Base-by-base conservation (phyloP, 2,329 filamentous ascomycete species). In the Venturia pyrina region DNA sequence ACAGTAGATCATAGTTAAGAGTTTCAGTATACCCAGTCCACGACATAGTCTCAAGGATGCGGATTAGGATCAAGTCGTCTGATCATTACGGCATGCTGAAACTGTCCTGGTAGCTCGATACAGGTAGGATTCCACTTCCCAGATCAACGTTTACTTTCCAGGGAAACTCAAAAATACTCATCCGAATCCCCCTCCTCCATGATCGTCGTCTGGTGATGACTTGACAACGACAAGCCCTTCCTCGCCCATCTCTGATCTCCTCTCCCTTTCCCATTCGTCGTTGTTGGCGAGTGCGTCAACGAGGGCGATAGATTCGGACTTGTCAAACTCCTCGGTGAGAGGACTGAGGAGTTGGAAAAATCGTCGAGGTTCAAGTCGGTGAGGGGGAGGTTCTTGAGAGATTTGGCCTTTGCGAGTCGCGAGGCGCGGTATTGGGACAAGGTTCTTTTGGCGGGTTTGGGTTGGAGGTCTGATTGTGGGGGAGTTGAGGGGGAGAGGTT, bases 111-210 rank as follows among this genome's bases (percentile, higher is more conserved):
- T 53, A n/a, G 21, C 21, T 28, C 41, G 11, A 43, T 43, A 17
- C 13, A 43, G 48, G 8, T 53, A 53, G 48, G 48, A 15, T 28
- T n/a, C 19, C 48, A 53, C 2, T 3, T 28, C 10, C 28, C 11
- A 2, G 8, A 5, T 53, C 21, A 13, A 53, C 15, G 3, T 28
- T 28, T 28, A 15, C 21, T 15, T 11, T 5, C 21, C 21, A 28
- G 6, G 48, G 13, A 13, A 10, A 3, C 8, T 64, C 44, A 64
- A 53, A 64, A 64, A 37, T 53, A 64, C 41, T 64, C 62, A 40
- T 64, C 62, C 34, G 41, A 48, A 50, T 50, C 46, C 3, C 62
- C 62, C n/a, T 64, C 62, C 46, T 64, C 62, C 41, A 64, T 34
- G 11, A 64, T 64, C 5, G 46, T 64, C n/a, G 46, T 64, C n/a